A percentile compares a stretch with the other conserved stretches of the same genome.
Conservation (phyloP, 371 early-diverging fungal species). For the Lichtheimia corymbifera region DNA sequence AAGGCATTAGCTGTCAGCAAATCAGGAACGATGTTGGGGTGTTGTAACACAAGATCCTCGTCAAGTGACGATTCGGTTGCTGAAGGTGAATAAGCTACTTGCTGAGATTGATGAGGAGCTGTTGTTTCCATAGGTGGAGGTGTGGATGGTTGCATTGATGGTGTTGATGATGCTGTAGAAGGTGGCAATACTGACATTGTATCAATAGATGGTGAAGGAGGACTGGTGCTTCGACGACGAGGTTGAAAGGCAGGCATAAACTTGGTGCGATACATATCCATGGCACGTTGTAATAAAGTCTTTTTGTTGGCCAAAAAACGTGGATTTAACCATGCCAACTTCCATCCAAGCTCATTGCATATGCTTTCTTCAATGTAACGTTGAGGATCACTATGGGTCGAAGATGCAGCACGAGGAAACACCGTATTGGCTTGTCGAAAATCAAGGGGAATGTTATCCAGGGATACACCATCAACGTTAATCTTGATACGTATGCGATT, state of each 20-base stretch:
- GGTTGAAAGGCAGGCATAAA: slow-evolving; percentile 45
- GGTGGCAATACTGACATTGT: not conserved
- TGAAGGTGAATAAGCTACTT: not conserved
- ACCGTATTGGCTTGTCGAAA: slow-evolving; percentile 44
- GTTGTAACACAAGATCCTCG: slow-evolving; percentile 6
- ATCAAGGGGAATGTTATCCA: slow-evolving; percentile 37
- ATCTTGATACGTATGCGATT: slow-evolving; percentile 43
- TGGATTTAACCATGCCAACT: slow-evolving; percentile 46
- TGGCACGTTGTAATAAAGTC: slow-evolving; percentile 42
- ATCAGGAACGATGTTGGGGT: not conserved
- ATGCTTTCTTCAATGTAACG: slow-evolving; percentile 38
- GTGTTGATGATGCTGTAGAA: slow-evolving; percentile 1
- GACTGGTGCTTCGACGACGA: slow-evolving; percentile 18
- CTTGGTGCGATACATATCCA: slow-evolving; percentile 44
- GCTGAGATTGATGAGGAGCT: too few species aligned
- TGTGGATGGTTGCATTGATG: not conserved
- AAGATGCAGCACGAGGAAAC: slow-evolving; percentile 34
- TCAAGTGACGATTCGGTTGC: slow-evolving; percentile 12
- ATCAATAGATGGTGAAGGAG: not conserved
- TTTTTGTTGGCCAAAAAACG: slow-evolving; percentile 45
- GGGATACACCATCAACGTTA: slow-evolving; percentile 34
- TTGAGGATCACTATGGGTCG: slow-evolving; percentile 10
- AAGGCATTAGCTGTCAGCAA: not conserved
- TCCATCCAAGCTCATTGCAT: slow-evolving; percentile 50
- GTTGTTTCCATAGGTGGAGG: too few species aligned